phyloP scores from a whole-genome alignment of 169 alveolate genomes.

The Eimeria maxima region DNA sequence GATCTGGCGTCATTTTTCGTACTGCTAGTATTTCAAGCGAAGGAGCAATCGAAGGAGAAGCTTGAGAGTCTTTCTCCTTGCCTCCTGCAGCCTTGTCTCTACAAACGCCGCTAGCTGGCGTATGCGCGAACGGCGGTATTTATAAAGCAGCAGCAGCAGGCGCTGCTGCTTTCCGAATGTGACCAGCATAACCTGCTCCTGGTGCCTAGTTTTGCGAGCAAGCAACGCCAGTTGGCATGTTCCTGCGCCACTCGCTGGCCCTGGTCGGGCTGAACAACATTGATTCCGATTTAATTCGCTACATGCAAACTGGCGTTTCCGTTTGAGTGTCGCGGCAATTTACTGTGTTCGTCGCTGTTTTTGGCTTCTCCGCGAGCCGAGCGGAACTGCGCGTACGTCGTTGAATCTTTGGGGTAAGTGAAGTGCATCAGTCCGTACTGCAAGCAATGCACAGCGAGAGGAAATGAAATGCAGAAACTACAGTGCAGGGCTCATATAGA shows the following conservation, averaged over 20 bases:
- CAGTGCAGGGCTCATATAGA: not conserved
- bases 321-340: not conserved
- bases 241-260: not conserved
- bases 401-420: constrained; percentile 83
- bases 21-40: constrained; percentile 29
- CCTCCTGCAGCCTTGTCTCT: constrained; percentile 73
- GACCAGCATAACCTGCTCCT: not conserved
- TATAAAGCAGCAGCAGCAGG: constrained; percentile 35
- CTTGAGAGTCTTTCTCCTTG: not conserved
- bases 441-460: constrained; percentile 59
- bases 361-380: not conserved
- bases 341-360: not conserved
- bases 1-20: constrained; percentile 64
- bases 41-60: not conserved
- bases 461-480: not conserved
- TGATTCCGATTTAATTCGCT: not conserved
- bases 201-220: not conserved
- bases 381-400: constrained; percentile 36
- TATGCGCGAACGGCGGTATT: not conserved
- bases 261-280: not conserved
- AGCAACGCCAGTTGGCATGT: not conserved
- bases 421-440: constrained; percentile 91
- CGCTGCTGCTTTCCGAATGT: too few relatives aligned
- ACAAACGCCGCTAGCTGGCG: constrained; percentile 76
- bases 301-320: not conserved